A percentile compares a stretch with the other conserved stretches of the same genome.
Evolutionary conservation across 1,284 basidiomycete genomes (phyloP).

Genomic region (Ceraceosorus guamensis): DNA sequence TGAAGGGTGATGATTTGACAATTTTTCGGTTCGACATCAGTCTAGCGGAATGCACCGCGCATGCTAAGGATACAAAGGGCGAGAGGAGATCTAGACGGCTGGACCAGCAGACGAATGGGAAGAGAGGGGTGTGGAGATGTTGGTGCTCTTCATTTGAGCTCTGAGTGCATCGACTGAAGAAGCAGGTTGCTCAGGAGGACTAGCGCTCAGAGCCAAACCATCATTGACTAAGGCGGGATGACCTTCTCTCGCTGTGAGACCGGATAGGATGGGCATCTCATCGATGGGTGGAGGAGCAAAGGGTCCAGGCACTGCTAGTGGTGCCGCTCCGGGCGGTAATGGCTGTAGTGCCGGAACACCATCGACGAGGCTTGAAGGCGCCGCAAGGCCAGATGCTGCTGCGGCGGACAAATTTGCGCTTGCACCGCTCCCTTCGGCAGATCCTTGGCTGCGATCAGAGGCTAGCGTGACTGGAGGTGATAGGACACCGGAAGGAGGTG

Average conservation of each 20-base stretch:
- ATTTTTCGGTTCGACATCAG: too few species aligned
- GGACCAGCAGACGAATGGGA: too few species aligned
- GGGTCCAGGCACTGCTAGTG: conserved; percentile 1
- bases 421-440: not conserved
- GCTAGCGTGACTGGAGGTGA: not conserved
- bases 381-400: not conserved
- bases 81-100: too few species aligned
- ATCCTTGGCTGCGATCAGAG: not conserved
- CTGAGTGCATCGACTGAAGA: too few species aligned
- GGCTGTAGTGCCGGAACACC: not conserved
- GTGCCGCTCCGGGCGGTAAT: conserved; percentile 11
- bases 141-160: too few species aligned
- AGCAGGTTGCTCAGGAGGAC: too few species aligned
- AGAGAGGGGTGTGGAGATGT: too few species aligned
- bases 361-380: not conserved
- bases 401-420: not conserved
- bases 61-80: too few species aligned
- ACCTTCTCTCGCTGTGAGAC: conserved; percentile 1
- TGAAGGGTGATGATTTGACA: too few species aligned
- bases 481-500: not conserved
- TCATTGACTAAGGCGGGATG: not conserved
- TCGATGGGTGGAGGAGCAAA: conserved; percentile 1
- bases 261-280: not conserved
- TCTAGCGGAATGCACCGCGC: too few species aligned
- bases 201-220: too few species aligned